Conservation (phyloP, 805 yeast species). For the Saccharomycopsis sp. region DNA sequence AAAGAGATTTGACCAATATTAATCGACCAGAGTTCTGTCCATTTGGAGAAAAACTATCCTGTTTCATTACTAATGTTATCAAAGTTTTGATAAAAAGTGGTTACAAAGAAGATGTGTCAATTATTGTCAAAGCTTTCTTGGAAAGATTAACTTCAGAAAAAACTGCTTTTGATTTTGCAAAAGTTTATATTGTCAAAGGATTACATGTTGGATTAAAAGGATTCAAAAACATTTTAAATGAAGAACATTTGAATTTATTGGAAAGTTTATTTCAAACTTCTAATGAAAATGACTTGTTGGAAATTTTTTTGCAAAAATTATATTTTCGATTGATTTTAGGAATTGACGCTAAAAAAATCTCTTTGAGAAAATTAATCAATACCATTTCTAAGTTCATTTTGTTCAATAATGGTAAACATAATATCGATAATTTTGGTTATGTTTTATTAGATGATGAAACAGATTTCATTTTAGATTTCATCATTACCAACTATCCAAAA, state of each 20-base stretch:
- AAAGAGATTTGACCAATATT: constrained; percentile 24
- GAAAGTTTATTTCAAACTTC: constrained; percentile 28
- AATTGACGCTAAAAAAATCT: constrained; percentile 24
- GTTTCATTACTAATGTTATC: constrained; percentile 32
- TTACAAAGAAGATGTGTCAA: not conserved
- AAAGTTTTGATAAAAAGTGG: constrained; percentile 21
- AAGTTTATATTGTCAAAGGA: constrained; percentile 51
- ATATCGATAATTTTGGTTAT: constrained; percentile 23
- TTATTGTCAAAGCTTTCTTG: not conserved
- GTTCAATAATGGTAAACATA: constrained; percentile 18
- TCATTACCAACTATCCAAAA: constrained; percentile 21
- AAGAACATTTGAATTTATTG: constrained; percentile 24
- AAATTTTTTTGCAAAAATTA: constrained; percentile 40
- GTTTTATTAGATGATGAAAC: constrained; percentile 26
- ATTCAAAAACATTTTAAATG: not conserved
- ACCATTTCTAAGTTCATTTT: constrained; percentile 31
- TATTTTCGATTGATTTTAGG: constrained; percentile 36
- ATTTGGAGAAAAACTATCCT: constrained; percentile 43
- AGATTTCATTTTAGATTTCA: constrained; percentile 31
- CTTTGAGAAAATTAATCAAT: constrained; percentile 24
- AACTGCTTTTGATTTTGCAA: constrained; percentile 58
- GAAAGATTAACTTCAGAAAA: constrained; percentile 36
- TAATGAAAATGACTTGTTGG: constrained; percentile 44
- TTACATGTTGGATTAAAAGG: constrained; percentile 39
- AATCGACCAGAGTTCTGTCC: constrained; percentile 35